phyloP scores from a whole-genome alignment of 1,284 basidiomycete species.

The Tilletia caries region DNA sequence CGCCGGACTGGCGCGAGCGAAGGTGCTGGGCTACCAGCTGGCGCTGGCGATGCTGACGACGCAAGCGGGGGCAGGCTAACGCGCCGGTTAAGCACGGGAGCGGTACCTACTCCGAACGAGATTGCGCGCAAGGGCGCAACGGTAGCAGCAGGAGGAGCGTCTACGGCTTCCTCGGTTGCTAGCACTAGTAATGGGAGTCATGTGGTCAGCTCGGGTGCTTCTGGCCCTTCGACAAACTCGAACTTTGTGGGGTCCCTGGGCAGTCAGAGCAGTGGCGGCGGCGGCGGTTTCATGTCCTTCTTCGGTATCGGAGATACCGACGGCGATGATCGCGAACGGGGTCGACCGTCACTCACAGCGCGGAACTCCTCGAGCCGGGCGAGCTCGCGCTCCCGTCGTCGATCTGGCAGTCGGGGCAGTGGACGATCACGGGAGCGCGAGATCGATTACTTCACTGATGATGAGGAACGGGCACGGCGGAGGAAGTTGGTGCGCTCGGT shows the following conservation, averaged over 20 bases:
- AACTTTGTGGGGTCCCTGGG: not conserved
- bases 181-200: not conserved
- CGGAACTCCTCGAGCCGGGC: constrained; percentile 21
- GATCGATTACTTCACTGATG: constrained; percentile 13
- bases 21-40: no score
- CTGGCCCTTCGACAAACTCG: not conserved
- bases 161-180: not conserved
- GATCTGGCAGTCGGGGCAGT: constrained; percentile 27
- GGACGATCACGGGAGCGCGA: constrained; percentile 1
- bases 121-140: not conserved
- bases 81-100: constrained; percentile 29
- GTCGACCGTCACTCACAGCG: not conserved
- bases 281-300: not conserved
- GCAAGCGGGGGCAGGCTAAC: constrained; percentile 17
- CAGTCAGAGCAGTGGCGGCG: not conserved
- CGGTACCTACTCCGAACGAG: constrained; percentile 1
- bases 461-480: constrained; percentile 35
- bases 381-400: constrained; percentile 12
- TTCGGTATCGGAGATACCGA: constrained; percentile 22
- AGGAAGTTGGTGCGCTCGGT: constrained; percentile 41
- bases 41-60: constrained; percentile 22
- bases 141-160: not conserved
- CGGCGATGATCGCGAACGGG: constrained; percentile 22
- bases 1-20: not conserved
- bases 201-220: not conserved